Evolutionary conservation across 768 basidiomycete genomes (phyloP), one percentile per base, ranked within the genome.

Genomic region (Suillus clintonianus): DNA sequence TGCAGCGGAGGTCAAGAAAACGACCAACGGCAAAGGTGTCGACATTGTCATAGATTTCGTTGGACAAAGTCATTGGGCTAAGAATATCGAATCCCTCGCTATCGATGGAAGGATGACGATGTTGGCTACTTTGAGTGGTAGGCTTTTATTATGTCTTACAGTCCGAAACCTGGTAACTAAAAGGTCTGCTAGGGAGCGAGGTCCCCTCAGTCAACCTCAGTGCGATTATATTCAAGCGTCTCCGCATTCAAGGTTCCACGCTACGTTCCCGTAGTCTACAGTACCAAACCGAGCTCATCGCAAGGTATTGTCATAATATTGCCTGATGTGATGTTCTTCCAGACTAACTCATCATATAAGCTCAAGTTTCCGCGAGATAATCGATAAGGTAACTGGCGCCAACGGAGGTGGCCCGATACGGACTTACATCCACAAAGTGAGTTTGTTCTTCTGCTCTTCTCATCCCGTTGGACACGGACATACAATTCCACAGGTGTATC

Each of bases 31-130:
- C 42, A 85, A 86, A 65, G 94, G 95, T 14, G 93, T 89, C 13
- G 84, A 97, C 78, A 83, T 96, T 34, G 79, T 97, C 60, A 83
- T 98, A 67, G 95, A 98, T 75, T 90, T 94, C 67, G 90, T 93
- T 47, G 92, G 91, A 4, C 82, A 83, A 67, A 86, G 80, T 19
- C 91, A 94, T 71, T 92, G 89, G 82, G 79, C 81, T 43, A 85
- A 85, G 76, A 94, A 94, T 72, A 77, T 94, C 41, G 84, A 89
- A 32, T 80, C 85, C 0, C 72, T 94, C 59, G 91, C 87, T 9
- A 57, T 84, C 37, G 92, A 94, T 71, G 92, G 91, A 0, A 80
- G 87, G 50, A 91, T 94, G 90, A 87, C 84, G 4, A 77, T 91
- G 69, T 77, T 93, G 47, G 83, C 85, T 8, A 54, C 86, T 6